phyloP scores from a whole-genome alignment of 345 rosid genomes.

The Heritiera littoralis region DNA sequence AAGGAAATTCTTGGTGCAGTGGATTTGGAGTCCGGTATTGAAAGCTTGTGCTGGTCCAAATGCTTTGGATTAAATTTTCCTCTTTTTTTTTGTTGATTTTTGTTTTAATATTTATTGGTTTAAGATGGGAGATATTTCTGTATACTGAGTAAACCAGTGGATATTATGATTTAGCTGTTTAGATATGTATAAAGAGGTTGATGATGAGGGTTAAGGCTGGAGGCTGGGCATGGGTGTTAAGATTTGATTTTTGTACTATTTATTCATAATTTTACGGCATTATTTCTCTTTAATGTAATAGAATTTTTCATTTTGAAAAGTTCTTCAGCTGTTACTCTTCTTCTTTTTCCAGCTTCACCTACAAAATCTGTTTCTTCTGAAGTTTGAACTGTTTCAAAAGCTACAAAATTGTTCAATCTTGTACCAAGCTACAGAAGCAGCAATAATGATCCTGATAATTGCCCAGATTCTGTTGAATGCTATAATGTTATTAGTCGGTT shows the following conservation, averaged over 20 bases:
- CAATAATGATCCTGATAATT: no score
- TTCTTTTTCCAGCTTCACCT: background rate
- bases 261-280: no score
- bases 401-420: background rate
- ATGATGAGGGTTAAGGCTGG: background rate
- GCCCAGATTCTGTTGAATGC: no score
- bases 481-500: no score
- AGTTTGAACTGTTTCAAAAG: background rate
- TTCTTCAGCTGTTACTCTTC: no score
- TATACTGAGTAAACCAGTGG: no score
- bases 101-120: background rate
- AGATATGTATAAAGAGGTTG: background rate
- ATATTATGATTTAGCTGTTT: no score
- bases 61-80: constrained; percentile 48
- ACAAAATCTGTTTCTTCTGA: background rate
- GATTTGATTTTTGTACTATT: background rate
- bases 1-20: constrained; percentile 77
- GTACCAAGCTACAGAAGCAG: no score
- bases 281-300: no score
- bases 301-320: no score
- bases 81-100: constrained; percentile 7
- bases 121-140: no score
- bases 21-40: constrained; percentile 81
- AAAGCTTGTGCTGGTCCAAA: constrained; percentile 89
- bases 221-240: no score